These are phyloP conservation scores for Antitrichia curtipendula DNA, from an alignment of 225 moss, liverwort and hornwort genomes.

Conservation along the genomic window DNA sequence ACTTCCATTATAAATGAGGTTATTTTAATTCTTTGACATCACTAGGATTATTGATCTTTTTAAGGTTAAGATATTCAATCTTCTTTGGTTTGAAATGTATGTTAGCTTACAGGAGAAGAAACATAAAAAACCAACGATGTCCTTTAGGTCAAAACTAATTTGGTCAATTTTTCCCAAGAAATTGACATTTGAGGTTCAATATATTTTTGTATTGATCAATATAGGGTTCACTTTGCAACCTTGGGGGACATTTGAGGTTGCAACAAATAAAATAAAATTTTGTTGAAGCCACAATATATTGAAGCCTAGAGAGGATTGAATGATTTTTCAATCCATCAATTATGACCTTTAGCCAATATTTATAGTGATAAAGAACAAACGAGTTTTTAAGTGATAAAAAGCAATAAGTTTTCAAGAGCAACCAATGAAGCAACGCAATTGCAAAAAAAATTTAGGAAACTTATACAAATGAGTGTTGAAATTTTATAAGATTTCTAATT, in stretches of 20 bases:
- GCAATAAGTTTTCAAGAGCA: background rate
- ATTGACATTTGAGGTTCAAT: background rate
- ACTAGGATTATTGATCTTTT: too few species aligned
- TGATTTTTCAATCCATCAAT: background rate
- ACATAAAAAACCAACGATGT: background rate
- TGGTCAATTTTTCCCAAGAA: accelerated
- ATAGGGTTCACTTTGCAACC: accelerated
- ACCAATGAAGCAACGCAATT: background rate
- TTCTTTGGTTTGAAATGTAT: too few species aligned
- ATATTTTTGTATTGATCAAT: background rate
- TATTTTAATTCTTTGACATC: too few species aligned
- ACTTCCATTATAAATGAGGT: background rate
- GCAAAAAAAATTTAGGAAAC: too few species aligned
- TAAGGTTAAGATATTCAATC: too few species aligned
- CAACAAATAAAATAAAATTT: background rate
- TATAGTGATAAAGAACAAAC: background rate
- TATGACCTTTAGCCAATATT: accelerated
- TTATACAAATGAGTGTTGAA: background rate
- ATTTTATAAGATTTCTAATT: background rate
- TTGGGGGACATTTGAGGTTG: accelerated
- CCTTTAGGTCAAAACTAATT: background rate
- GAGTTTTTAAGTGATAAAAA: background rate
- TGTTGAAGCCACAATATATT: background rate
- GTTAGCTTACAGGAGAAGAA: too few species aligned
- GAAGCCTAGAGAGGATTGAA: accelerated